Evolutionary conservation across 768 basidiomycete genomes (phyloP).

Genomic region (Tricholoma sp.): DNA sequence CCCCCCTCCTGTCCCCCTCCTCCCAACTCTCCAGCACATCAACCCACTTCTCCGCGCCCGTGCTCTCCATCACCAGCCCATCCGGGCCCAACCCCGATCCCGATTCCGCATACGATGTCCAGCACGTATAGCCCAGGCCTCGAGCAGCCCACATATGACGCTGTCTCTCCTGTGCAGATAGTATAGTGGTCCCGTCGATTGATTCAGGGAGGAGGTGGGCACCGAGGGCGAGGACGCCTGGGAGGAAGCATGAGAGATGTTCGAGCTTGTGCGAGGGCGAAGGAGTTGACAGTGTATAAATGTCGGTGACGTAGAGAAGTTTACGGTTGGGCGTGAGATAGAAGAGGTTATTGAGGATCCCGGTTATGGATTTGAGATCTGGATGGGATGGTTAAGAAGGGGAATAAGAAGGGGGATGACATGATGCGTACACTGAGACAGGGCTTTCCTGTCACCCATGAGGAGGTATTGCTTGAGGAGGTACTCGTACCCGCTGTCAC

Average conservation of each 20-base stretch:
- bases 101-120: slow-evolving; percentile 61
- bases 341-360: slow-evolving; percentile 53
- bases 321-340: slow-evolving; percentile 52
- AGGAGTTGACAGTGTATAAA: slow-evolving; percentile 9
- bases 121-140: slow-evolving; percentile 67
- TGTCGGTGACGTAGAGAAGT: slow-evolving; percentile 63
- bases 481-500: slow-evolving; percentile 67
- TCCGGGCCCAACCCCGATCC: slow-evolving; percentile 65
- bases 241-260: too few species aligned
- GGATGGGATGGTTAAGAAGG: background rate
- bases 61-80: slow-evolving; percentile 32
- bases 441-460: slow-evolving; percentile 40
- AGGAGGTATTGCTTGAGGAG: slow-evolving; percentile 62
- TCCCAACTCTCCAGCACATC: slow-evolving; percentile 43
- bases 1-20: slow-evolving; percentile 30
- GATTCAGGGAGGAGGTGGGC: slow-evolving; percentile 38
- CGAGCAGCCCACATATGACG: slow-evolving; percentile 67
- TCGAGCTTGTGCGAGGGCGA: slow-evolving; percentile 44
- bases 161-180: slow-evolving; percentile 29
- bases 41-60: slow-evolving; percentile 38
- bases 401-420: background rate
- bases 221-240: too few species aligned
- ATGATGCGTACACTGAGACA: slow-evolving; percentile 49
- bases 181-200: background rate
- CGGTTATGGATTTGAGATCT: slow-evolving; percentile 49